These are phyloP conservation scores for Trichoderma reesei DNA, from an alignment of 495 filamentous ascomycete genomes.

Conservation along the genomic window DNA sequence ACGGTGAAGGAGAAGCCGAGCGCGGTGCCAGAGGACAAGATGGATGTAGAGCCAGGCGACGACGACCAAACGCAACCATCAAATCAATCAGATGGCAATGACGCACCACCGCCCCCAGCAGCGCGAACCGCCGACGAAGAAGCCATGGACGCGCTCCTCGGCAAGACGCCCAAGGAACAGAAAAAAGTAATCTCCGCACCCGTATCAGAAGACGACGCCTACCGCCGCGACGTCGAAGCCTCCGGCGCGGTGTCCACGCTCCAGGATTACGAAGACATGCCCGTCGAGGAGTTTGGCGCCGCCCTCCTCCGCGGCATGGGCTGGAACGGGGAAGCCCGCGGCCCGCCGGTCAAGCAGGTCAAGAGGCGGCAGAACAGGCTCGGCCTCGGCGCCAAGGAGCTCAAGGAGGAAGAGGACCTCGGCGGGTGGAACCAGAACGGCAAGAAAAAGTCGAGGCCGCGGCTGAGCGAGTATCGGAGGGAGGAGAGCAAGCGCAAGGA, in stretches of 20 bases:
- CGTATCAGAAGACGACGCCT: slow-evolving; percentile 56
- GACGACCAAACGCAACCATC: slow-evolving; percentile 18
- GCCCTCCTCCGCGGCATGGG: slow-evolving; percentile 85
- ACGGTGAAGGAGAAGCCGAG: slow-evolving; percentile 27
- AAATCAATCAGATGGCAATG: slow-evolving; percentile 19
- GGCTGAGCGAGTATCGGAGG: slow-evolving; percentile 38
- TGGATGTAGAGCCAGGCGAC: slow-evolving; percentile 8
- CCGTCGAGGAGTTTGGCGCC: slow-evolving; percentile 89
- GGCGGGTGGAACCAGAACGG: slow-evolving; percentile 29
- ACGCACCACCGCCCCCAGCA: slow-evolving; percentile 13
- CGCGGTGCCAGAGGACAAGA: slow-evolving; percentile 10
- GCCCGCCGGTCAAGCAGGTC: slow-evolving; percentile 31
- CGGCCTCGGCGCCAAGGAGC: slow-evolving; percentile 70
- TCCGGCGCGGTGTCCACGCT: slow-evolving; percentile 66
- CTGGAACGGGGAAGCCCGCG: slow-evolving; percentile 73
- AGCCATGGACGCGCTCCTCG: slow-evolving; percentile 71
- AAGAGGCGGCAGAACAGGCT: slow-evolving; percentile 66
- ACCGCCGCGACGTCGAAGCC: slow-evolving; percentile 54
- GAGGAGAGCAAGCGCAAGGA: slow-evolving; percentile 32
- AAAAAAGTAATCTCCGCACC: slow-evolving; percentile 17
- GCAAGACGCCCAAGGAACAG: slow-evolving; percentile 26
- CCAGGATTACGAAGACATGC: slow-evolving; percentile 78
- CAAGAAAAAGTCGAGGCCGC: slow-evolving; percentile 23
- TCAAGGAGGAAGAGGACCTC: slow-evolving; percentile 60
- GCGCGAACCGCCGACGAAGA: slow-evolving; percentile 57